A percentile compares a stretch with the other conserved stretches of the same genome.
These are phyloP conservation scores for Wilcoxina mikolae DNA, from an alignment of 495 filamentous ascomycete species.

Conservation along the genomic window DNA sequence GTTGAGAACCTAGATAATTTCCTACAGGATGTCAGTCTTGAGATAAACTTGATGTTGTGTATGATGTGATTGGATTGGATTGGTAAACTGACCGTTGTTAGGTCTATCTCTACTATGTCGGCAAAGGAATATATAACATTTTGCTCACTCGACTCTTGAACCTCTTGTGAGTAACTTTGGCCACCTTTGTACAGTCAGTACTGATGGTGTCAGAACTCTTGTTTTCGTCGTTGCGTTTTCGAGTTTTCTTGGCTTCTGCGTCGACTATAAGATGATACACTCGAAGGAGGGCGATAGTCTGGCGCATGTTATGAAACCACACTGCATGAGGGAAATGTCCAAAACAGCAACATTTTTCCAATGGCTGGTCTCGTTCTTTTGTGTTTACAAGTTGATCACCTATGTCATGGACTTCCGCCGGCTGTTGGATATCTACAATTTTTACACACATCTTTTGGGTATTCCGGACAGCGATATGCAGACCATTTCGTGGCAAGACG, in stretches of 20 bases:
- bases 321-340: slow-evolving; percentile 82
- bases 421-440: slow-evolving; percentile 68
- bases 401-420: slow-evolving; percentile 60
- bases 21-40: slow-evolving; percentile 44
- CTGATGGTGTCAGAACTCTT: slow-evolving; percentile 38
- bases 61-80: neutral
- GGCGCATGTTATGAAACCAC: slow-evolving; percentile 59
- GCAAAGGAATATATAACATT: slow-evolving; percentile 83
- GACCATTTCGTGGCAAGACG: slow-evolving; percentile 88
- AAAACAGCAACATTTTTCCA: slow-evolving; percentile 59
- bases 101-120: slow-evolving; percentile 79
- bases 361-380: slow-evolving; percentile 80
- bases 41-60: neutral
- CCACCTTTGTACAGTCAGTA: neutral
- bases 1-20: slow-evolving; percentile 85
- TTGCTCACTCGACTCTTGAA: slow-evolving; percentile 52
- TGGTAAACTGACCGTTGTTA: slow-evolving; percentile 6
- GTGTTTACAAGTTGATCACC: slow-evolving; percentile 63
- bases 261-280: slow-evolving; percentile 66
- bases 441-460: slow-evolving; percentile 71
- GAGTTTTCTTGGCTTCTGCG: slow-evolving; percentile 73
- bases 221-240: slow-evolving; percentile 73
- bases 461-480: slow-evolving; percentile 89
- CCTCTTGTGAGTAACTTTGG: slow-evolving; percentile 48
- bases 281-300: slow-evolving; percentile 47